A percentile compares a stretch with the other conserved stretches of the same genome.
phyloP scores from a whole-genome alignment of 2,329 filamentous ascomycete genomes.

The Aspergillus sp. region DNA sequence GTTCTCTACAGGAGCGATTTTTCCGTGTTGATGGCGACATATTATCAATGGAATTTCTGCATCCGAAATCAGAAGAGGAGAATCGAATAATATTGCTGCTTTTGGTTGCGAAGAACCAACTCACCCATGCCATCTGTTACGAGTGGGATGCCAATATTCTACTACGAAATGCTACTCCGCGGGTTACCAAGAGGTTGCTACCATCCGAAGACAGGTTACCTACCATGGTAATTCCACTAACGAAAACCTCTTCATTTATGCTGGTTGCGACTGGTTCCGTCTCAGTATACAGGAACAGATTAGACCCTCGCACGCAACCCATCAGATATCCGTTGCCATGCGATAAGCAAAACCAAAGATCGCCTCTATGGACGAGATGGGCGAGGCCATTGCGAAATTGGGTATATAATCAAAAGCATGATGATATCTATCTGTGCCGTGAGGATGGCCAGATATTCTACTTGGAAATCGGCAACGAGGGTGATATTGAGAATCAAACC shows the following conservation, averaged over 20 bases:
- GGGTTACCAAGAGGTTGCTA: conserved; percentile 21
- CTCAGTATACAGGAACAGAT: conserved; percentile 37
- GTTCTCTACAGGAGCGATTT: conserved; percentile 34
- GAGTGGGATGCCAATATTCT: conserved; percentile 44
- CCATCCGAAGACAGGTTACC: conserved; percentile 48
- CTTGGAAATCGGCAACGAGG: conserved; percentile 55
- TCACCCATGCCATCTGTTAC: conserved; percentile 43
- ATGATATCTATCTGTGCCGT: conserved; percentile 76
- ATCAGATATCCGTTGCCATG: conserved; percentile 24
- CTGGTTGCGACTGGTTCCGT: conserved; percentile 56
- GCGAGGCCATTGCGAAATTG: conserved; percentile 63
- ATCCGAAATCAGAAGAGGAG: conserved; percentile 58
- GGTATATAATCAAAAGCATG: conserved; percentile 54
- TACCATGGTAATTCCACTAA: conserved; percentile 63
- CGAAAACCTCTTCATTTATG: conserved; percentile 62
- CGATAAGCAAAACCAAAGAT: conserved; percentile 16
- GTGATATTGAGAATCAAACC: conserved; percentile 48
- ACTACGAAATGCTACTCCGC: conserved; percentile 20
- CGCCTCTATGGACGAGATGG: conserved; percentile 75
- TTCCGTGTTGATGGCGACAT: conserved; percentile 61
- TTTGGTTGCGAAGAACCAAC: conserved; percentile 40
- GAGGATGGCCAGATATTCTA: conserved; percentile 78
- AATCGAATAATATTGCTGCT: conserved; percentile 70
- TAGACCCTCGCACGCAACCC: conserved; percentile 18
- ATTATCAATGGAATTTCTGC: conserved; percentile 77